Evolutionary conservation across 768 basidiomycete species (phyloP).

Genomic region (Amanita fuliginea): DNA sequence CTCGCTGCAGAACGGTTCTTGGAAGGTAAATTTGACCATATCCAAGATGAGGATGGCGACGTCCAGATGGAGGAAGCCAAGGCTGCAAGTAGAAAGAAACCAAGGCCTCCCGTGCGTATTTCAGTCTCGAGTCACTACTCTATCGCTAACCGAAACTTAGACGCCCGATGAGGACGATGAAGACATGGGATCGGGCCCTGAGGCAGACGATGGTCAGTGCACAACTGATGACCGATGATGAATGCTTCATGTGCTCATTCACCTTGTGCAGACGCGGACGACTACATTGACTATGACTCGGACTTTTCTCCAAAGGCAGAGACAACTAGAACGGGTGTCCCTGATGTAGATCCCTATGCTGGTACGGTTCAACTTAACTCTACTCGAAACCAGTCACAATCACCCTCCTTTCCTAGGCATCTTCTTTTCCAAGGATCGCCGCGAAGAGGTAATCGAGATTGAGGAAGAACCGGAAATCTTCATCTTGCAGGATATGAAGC

Average conservation of each 20-base stretch:
- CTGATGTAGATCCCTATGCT: conserved; percentile 81
- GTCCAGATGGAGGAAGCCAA: conserved; percentile 26
- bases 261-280: conserved; percentile 25
- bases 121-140: background rate
- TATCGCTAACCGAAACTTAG: conserved; percentile 20
- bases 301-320: conserved; percentile 48
- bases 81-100: conserved; percentile 9
- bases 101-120: conserved; percentile 18
- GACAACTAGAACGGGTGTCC: conserved; percentile 24
- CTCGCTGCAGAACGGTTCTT: conserved; percentile 81
- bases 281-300: conserved; percentile 75
- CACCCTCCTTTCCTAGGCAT: conserved; percentile 41
- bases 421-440: conserved; percentile 91
- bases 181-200: conserved; percentile 31
- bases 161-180: conserved; percentile 49
- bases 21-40: conserved; percentile 72
- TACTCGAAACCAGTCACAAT: background rate
- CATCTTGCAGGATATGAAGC: conserved; percentile 24
- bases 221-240: background rate
- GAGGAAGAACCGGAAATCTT: conserved; percentile 64
- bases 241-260: background rate
- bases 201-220: conserved; percentile 42
- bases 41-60: conserved; percentile 44
- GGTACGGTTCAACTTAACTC: conserved; percentile 33
- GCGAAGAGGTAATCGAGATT: conserved; percentile 86